phyloP scores from a whole-genome alignment of 1,139 yeast genomes.

The Arxiozyma telluris region DNA sequence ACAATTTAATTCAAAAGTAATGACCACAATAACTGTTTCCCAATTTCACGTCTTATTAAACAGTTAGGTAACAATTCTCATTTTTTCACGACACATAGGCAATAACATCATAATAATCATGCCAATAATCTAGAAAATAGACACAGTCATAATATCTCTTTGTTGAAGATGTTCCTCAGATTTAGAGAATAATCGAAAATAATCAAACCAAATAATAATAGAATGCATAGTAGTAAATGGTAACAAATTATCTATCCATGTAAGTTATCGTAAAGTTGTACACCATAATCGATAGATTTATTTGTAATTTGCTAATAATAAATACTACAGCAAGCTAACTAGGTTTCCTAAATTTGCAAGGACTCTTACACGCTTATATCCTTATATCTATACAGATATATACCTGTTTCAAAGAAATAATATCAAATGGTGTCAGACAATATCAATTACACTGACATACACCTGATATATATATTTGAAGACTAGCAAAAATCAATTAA shows the following conservation, averaged over 20 bases:
- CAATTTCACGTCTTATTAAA: constrained; percentile 22
- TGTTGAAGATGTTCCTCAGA: constrained; percentile 7
- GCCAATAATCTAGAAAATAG: constrained; percentile 44
- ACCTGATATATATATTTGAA: too few relatives aligned
- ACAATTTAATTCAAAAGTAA: constrained; percentile 46
- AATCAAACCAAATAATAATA: constrained; percentile 7
- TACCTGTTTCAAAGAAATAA: too few relatives aligned
- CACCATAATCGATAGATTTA: background rate
- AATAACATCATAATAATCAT: constrained; percentile 52
- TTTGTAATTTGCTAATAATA: background rate
- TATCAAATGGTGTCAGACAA: too few relatives aligned
- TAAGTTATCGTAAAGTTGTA: constrained; percentile 1
- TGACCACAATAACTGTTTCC: constrained; percentile 36
- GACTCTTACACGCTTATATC: background rate
- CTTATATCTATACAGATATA: too few relatives aligned
- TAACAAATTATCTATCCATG: constrained; percentile 7
- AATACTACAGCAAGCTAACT: background rate
- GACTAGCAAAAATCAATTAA: too few relatives aligned
- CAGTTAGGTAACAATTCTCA: constrained; percentile 37
- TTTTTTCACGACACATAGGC: constrained; percentile 46
- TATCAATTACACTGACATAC: too few relatives aligned
- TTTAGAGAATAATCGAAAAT: constrained; percentile 8
- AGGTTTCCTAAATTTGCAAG: too few relatives aligned
- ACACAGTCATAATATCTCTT: constrained; percentile 8
- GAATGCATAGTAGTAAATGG: constrained; percentile 10